A percentile compares a stretch with the other conserved stretches of the same genome.
Evolutionary conservation across 257 asterid species (phyloP).

Genomic region (Solanum appendiculatum): DNA sequence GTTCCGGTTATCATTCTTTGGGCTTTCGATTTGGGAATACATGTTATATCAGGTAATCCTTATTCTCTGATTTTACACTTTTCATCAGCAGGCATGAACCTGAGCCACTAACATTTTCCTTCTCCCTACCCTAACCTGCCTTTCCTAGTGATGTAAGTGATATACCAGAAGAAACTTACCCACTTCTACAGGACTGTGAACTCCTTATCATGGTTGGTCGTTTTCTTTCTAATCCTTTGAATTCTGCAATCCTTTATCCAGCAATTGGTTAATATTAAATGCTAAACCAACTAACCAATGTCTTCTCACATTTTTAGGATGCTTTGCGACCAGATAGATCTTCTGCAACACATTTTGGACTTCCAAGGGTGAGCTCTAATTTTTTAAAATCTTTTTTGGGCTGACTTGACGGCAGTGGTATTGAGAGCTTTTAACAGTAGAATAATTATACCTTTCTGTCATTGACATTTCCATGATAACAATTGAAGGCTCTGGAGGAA

Average conservation of each 20-base stretch:
- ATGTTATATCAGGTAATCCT: constrained; percentile 79
- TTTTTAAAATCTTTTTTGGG: not conserved
- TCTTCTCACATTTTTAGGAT: constrained; percentile 33
- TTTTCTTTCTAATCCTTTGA: constrained; percentile 5
- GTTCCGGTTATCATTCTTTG: constrained; percentile 72
- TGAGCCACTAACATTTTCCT: constrained; percentile 15
- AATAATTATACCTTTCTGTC: not conserved
- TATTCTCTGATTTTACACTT: not conserved
- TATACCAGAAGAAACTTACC: constrained; percentile 88
- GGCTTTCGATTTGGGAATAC: constrained; percentile 94
- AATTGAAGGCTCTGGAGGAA: constrained; percentile 81
- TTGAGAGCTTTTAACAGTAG: not conserved
- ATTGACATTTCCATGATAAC: not conserved
- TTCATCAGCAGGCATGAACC: not conserved
- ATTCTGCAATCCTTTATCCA: not conserved
- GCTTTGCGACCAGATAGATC: constrained; percentile 95
- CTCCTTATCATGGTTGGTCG: constrained; percentile 72
- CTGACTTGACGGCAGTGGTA: not conserved
- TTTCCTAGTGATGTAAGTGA: constrained; percentile 85
- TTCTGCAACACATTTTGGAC: constrained; percentile 92
- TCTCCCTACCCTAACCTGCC: not conserved
- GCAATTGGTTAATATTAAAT: not conserved
- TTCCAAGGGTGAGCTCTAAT: constrained; percentile 56
- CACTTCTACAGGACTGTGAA: constrained; percentile 79
- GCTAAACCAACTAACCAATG: not conserved